Percentiles rank a stretch among this genome's conserved stretches.
Evolutionary conservation across 208 protist species (phyloP).

Genomic region (Acanthamoeba royreba): DNA sequence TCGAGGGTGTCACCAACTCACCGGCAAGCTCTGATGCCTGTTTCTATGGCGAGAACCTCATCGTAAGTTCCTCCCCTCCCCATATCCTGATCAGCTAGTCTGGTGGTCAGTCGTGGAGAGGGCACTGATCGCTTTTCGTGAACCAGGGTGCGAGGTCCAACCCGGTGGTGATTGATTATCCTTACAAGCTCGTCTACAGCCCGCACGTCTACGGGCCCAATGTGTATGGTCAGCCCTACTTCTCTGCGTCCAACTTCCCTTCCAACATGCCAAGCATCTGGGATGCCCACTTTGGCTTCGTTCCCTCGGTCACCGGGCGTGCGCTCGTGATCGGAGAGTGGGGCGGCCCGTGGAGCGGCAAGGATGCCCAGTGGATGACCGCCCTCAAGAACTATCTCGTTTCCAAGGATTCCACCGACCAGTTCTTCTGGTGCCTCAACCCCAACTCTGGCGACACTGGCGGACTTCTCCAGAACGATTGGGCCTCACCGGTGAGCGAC

Average conservation of each 20-base stretch:
- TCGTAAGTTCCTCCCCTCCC: too few species aligned
- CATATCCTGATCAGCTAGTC: too few species aligned
- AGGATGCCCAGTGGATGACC: constrained; percentile 55
- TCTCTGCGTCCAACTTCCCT: constrained; percentile 34
- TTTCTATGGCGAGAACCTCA: constrained; percentile 52
- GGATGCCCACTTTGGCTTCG: constrained; percentile 39
- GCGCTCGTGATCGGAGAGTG: constrained; percentile 23
- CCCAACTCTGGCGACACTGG: constrained; percentile 72
- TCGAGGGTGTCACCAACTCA: background rate
- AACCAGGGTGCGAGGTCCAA: background rate
- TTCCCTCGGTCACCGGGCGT: background rate
- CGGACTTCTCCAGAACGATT: constrained; percentile 63
- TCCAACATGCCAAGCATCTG: constrained; percentile 52
- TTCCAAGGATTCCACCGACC: constrained; percentile 27
- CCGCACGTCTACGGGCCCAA: constrained; percentile 52
- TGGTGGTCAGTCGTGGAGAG: too few species aligned
- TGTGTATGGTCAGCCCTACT: constrained; percentile 41
- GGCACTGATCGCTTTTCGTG: too few species aligned
- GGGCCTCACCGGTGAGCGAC: constrained; percentile 2
- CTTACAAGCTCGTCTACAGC: constrained; percentile 52
- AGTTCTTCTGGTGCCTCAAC: constrained; percentile 72
- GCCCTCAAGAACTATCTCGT: constrained; percentile 48
- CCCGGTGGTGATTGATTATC: constrained; percentile 26
- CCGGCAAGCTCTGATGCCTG: background rate
- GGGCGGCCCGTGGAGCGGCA: constrained; percentile 31